Percentiles rank a stretch among this genome's conserved stretches.
phyloP scores from a whole-genome alignment of 2,329 filamentous ascomycete genomes.

The Fusarium dlaminii region DNA sequence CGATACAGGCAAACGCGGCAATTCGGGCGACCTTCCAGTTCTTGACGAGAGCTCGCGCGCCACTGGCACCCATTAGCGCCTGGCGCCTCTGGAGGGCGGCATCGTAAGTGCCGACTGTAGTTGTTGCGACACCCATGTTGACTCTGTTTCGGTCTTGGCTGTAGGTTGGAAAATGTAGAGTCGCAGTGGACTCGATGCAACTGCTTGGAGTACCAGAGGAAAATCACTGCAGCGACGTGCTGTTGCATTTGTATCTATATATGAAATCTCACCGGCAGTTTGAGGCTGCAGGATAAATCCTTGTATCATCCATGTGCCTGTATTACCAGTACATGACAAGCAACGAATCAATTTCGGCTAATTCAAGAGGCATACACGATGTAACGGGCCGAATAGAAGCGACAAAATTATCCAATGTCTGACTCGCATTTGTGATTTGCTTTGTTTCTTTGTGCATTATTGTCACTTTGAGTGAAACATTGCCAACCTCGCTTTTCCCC shows the following conservation, averaged over 20 bases:
- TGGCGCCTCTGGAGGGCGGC: constrained; percentile 62
- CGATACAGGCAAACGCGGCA: constrained; percentile 70
- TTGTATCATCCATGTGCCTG: neutral
- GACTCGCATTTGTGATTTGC: neutral
- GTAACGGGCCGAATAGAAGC: neutral
- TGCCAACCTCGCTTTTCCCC: neutral
- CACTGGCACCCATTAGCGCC: constrained; percentile 63
- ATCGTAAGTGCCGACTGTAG: constrained; percentile 53
- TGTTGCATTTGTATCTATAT: constrained; percentile 7
- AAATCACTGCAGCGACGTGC: neutral
- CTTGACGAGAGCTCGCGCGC: constrained; percentile 63
- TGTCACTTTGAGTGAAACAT: neutral
- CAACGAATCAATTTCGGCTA: constrained; percentile 11
- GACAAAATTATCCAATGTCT: neutral
- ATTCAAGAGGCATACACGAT: neutral
- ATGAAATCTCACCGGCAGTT: neutral
- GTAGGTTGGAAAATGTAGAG: neutral
- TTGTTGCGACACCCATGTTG: constrained; percentile 20
- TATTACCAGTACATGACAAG: neutral
- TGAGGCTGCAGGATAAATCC: constrained; percentile 9
- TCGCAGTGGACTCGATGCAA: neutral
- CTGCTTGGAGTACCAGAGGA: neutral
- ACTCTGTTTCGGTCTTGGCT: neutral
- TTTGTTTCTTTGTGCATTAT: neutral
- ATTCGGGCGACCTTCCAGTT: constrained; percentile 70